Evolutionary conservation across 1,284 basidiomycete genomes (phyloP), one percentile per base, ranked within the genome.

Genomic region (Ustilago nuda): DNA sequence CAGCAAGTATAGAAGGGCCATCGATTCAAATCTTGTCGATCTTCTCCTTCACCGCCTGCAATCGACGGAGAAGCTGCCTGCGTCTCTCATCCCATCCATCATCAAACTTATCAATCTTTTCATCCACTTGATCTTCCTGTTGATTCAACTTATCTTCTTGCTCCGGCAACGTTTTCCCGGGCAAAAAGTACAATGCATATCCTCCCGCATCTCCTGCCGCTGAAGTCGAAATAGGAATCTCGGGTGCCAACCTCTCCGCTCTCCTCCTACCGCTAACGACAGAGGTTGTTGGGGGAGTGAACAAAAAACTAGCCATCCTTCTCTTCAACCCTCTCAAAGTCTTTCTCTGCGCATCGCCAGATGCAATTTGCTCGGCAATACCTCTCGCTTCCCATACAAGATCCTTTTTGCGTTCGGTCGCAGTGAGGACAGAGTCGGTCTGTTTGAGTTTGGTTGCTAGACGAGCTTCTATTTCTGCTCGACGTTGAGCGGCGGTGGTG

Each of bases 51-150:
- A 72, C 43, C 9, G 12, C 39, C 2, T 72, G 59, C 17, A 76
- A 48, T 19, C 56, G 23, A 0, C 35, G 7, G n/a, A 66, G 2
- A 8, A 76, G 33, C 9, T 17, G 3, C 0, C 2, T 1, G 0
- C 59, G 36, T 4, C 17, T 32, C 3, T 32, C 53, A 1, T 60
- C 59, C 62, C 66, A 72, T 7, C 2, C 33, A 30, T 75, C 72
- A 45, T 76, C 69, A 12, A 56, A 58, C 0, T 13, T 5, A 51
- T 70, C 76, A 41, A 75, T 74, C 36, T 57, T 15, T 9, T 75
- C 76, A n/a, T 76, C 76, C 3, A 72, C 72, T 0, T 41, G n/a
- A 27, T 78, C 76, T 51, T 76, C 72, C 58, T 78, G 67, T 1
- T 53, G 41, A 45, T 78, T 74, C 37, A 75, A 36, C 23, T 17